Evolutionary conservation across 2,329 filamentous ascomycete genomes (phyloP).

Genomic region (Fusarium protoensiforme): DNA sequence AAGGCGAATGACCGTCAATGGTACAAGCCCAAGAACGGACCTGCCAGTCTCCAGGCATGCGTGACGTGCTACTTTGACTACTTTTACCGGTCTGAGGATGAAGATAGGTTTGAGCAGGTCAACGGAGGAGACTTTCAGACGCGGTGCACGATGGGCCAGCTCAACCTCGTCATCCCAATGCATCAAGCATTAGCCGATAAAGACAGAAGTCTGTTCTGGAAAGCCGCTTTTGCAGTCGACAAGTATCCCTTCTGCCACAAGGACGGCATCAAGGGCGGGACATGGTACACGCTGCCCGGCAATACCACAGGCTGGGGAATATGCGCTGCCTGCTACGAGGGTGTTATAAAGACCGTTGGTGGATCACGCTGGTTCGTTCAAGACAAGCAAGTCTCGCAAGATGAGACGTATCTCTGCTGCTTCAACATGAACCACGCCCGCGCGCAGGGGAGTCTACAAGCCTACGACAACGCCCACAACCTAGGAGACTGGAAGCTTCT

Average conservation of each 20-base stretch:
- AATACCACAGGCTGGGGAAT: slow-evolving; percentile 48
- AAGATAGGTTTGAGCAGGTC: slow-evolving; percentile 36
- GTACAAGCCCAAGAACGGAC: slow-evolving; percentile 45
- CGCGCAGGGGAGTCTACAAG: slow-evolving; percentile 33
- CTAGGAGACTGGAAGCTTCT: slow-evolving; percentile 42
- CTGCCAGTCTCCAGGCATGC: slow-evolving; percentile 46
- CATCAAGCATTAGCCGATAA: slow-evolving; percentile 42
- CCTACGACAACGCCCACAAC: slow-evolving; percentile 43
- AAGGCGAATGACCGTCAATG: slow-evolving; percentile 43
- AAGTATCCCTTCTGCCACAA: slow-evolving; percentile 45
- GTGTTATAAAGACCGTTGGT: slow-evolving; percentile 45
- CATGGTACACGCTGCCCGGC: slow-evolving; percentile 50
- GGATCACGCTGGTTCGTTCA: slow-evolving; percentile 46
- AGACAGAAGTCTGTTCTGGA: slow-evolving; percentile 50
- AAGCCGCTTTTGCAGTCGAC: slow-evolving; percentile 40
- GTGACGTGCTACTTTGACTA: slow-evolving; percentile 52
- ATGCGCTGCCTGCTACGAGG: slow-evolving; percentile 50
- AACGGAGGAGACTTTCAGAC: slow-evolving; percentile 30
- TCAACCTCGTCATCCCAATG: slow-evolving; percentile 47
- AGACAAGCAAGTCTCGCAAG: slow-evolving; percentile 14
- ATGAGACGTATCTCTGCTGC: slow-evolving; percentile 44
- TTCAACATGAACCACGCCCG: slow-evolving; percentile 49
- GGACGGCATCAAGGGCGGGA: slow-evolving; percentile 43
- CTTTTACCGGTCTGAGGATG: slow-evolving; percentile 46
- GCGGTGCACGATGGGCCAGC: slow-evolving; percentile 44